Evolutionary conservation across 352 stramenopile genomes (phyloP), one percentile per base, ranked within the genome.

Genomic region (Phytophthora kernoviae): DNA sequence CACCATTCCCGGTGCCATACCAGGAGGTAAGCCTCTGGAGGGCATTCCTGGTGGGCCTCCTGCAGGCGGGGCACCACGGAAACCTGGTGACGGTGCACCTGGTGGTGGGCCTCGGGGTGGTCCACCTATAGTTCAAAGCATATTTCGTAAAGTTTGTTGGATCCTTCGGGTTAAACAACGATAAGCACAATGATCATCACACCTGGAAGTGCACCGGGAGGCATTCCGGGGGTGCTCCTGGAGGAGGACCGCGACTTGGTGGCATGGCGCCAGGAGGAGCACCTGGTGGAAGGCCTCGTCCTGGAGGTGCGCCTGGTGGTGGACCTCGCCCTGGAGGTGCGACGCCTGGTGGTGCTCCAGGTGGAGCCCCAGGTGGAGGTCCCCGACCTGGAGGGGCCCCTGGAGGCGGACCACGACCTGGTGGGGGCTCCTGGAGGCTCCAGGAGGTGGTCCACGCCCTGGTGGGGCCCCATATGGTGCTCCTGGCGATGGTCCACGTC

Each of bases 31-130:
- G 14, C 53, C 64, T 63, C 70, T 26, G 10, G 78, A 79, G n/a
- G 58, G 70, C 40, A 72, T 69, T 39, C 81, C 68, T 52, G 73
- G 65, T 18, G 81, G 81, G 14, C 69, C 57, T 33, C 57, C 32
- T 44, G 41, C 30, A 42, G 41, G 30, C 41, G 43, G 24, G 1
- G 47, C 39, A 41, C 56, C 41, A 20, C 58, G 36, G 15, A 64
- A 54, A 54, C 40, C 45, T 58, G 49, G 48, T 12, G 45, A n/a
- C n/a, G n/a, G 43, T 22, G 36, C 27, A 18, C 36, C 58, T 6
- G 50, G 58, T 34, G 45, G 50, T 30, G 58, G 52, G 8, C 57
- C 65, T 43, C 33, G 26, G 26, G 58, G 51, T 26, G 69, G 63
- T 14, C 65, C 58, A 40, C 72, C 47, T 68, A n/a, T 20, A 59